Percentiles rank a stretch among this genome's conserved stretches.
Evolutionary conservation across 305 asterid species (phyloP).

Genomic region (Fraxinus nigra): DNA sequence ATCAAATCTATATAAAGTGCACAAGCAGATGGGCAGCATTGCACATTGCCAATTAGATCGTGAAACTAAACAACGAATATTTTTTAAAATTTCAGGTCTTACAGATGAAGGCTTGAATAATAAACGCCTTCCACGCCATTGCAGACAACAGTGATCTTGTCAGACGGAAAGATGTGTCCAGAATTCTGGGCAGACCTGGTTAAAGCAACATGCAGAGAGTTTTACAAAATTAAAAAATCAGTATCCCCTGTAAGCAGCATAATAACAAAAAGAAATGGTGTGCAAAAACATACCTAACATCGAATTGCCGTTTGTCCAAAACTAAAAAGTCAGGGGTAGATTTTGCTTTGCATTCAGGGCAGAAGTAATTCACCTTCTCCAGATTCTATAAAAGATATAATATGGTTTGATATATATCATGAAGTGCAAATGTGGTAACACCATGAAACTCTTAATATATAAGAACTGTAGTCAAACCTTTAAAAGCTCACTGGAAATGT

Average conservation of each 20-base stretch:
- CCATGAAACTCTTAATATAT: constrained; percentile 22
- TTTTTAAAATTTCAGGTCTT: constrained; percentile 29
- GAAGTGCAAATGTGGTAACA: constrained; percentile 4
- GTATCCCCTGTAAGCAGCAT: constrained; percentile 7
- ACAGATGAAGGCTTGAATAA: constrained; percentile 76
- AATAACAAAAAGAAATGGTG: constrained; percentile 17
- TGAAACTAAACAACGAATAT: not conserved
- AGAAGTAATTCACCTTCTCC: constrained; percentile 54
- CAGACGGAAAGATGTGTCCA: constrained; percentile 47
- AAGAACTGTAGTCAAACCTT: constrained; percentile 53
- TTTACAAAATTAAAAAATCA: not conserved
- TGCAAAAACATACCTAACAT: constrained; percentile 43
- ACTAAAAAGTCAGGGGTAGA: constrained; percentile 33
- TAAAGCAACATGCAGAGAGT: not conserved
- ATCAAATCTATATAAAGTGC: not conserved
- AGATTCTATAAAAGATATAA: constrained; percentile 49
- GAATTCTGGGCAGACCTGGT: constrained; percentile 48
- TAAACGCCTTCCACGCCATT: constrained; percentile 72
- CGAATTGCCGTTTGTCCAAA: constrained; percentile 33
- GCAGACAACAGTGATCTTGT: constrained; percentile 70
- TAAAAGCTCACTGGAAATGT: constrained; percentile 45
- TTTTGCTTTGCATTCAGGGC: constrained; percentile 79
- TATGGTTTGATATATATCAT: constrained; percentile 24
- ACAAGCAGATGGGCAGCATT: not conserved
- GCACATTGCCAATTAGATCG: not conserved